A percentile compares a stretch with the other conserved stretches of the same genome.
Conservation (phyloP, 106 monocot genomes). For the Dendrobium nobile region DNA sequence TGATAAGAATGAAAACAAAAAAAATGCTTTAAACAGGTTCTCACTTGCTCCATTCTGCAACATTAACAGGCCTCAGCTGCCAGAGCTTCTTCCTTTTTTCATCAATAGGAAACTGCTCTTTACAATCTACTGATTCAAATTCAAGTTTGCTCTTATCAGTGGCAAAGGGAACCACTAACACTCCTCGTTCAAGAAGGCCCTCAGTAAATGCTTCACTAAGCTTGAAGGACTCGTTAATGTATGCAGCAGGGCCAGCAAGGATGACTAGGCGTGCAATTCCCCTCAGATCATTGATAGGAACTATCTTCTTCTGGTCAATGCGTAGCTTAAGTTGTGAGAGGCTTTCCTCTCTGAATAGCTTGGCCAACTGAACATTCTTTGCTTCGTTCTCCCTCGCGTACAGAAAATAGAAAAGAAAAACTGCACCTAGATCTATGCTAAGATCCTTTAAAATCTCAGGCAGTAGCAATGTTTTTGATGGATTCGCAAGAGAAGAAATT, state of each 20-base stretch:
- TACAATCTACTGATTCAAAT: constrained; percentile 37
- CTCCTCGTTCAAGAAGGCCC: constrained; percentile 67
- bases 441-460: constrained; percentile 56
- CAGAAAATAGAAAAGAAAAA: constrained; percentile 70
- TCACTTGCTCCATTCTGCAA: constrained; percentile 78
- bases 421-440: constrained; percentile 74
- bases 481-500: constrained; percentile 41
- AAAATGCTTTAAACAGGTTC: constrained; percentile 10
- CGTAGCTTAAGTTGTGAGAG: constrained; percentile 75
- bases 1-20: not conserved
- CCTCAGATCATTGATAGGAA: constrained; percentile 56
- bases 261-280: constrained; percentile 80
- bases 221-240: constrained; percentile 53
- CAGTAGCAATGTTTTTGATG: constrained; percentile 41
- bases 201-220: constrained; percentile 58
- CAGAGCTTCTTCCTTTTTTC: constrained; percentile 58
- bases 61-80: constrained; percentile 72
- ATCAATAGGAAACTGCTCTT: constrained; percentile 18
- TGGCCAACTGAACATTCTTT: constrained; percentile 72
- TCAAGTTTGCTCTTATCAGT: constrained; percentile 43
- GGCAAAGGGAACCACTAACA: constrained; percentile 73
- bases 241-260: constrained; percentile 70
- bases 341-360: constrained; percentile 79
- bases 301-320: constrained; percentile 47
- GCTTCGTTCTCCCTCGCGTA: constrained; percentile 72